Percentiles rank a stretch among this genome's conserved stretches.
phyloP scores from a whole-genome alignment of 2,329 filamentous ascomycete species.

The Colletotrichum sp. region DNA sequence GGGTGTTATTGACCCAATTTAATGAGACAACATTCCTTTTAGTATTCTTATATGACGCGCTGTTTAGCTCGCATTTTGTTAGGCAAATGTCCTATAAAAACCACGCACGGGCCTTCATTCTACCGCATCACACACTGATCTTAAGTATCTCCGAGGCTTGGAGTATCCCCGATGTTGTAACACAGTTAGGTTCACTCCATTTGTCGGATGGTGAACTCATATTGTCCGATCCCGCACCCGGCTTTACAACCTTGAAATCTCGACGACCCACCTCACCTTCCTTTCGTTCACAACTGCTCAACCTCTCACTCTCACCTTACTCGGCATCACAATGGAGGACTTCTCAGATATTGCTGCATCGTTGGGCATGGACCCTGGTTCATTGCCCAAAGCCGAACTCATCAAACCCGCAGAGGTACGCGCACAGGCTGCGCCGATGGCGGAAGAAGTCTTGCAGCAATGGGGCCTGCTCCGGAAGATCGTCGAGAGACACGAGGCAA shows the following conservation, averaged over 20 bases:
- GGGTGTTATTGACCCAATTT: not conserved
- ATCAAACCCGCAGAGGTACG: not conserved
- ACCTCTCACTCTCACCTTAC: not conserved
- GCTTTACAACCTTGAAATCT: not conserved
- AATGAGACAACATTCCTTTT: not conserved
- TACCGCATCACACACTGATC: not conserved
- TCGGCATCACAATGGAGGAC: not conserved
- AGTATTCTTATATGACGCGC: not conserved
- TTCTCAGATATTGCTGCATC: not conserved
- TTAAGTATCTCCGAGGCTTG: not conserved
- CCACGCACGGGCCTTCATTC: not conserved
- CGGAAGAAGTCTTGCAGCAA: conserved; percentile 33
- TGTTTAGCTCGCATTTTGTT: not conserved
- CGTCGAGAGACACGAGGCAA: conserved; percentile 53
- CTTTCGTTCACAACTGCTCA: not conserved
- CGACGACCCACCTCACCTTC: not conserved
- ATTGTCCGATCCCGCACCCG: not conserved
- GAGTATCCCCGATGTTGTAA: not conserved
- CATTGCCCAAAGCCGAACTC: not conserved
- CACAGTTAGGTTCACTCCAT: not conserved
- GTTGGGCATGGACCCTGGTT: not conserved
- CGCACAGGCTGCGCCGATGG: not conserved
- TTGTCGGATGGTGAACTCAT: not conserved
- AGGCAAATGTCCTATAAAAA: not conserved
- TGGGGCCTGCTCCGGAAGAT: conserved; percentile 43